Conservation (phyloP, 2,329 filamentous ascomycete genomes). For the Nothomitra cinnamomea region DNA sequence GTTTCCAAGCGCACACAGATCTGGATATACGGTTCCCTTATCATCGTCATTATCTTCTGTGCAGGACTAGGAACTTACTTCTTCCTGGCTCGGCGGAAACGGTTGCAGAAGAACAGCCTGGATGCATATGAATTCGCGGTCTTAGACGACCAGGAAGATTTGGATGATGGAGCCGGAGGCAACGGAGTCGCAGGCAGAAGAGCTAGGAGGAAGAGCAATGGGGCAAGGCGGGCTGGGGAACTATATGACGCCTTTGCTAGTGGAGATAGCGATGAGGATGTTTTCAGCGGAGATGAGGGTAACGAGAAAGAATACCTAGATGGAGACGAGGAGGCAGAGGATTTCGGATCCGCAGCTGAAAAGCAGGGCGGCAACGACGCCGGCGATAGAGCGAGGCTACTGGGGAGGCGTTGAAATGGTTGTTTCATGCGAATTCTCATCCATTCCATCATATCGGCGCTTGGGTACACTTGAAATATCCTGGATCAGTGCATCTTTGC, state of each 20-base stretch:
- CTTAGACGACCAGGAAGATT: constrained; percentile 59
- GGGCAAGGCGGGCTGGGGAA: constrained; percentile 56
- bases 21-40: constrained; percentile 82
- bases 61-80: constrained; percentile 65
- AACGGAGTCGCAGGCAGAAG: constrained; percentile 24
- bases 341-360: background rate
- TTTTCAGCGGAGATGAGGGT: constrained; percentile 29
- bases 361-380: background rate
- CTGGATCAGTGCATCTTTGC: background rate
- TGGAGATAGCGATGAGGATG: constrained; percentile 67
- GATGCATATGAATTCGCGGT: constrained; percentile 92
- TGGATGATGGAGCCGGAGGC: constrained; percentile 27
- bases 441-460: background rate
- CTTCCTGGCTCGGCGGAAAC: constrained; percentile 59
- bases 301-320: constrained; percentile 23
- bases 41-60: constrained; percentile 76
- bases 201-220: constrained; percentile 25
- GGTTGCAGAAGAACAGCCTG: constrained; percentile 54
- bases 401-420: background rate
- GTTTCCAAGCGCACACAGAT: constrained; percentile 72
- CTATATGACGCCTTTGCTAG: constrained; percentile 88
- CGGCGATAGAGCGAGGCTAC: background rate
- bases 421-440: background rate
- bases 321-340: constrained; percentile 24
- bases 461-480: background rate